Evolutionary conservation across 2,329 filamentous ascomycete species (phyloP).

Genomic region (Ophiostoma tasmaniense): DNA sequence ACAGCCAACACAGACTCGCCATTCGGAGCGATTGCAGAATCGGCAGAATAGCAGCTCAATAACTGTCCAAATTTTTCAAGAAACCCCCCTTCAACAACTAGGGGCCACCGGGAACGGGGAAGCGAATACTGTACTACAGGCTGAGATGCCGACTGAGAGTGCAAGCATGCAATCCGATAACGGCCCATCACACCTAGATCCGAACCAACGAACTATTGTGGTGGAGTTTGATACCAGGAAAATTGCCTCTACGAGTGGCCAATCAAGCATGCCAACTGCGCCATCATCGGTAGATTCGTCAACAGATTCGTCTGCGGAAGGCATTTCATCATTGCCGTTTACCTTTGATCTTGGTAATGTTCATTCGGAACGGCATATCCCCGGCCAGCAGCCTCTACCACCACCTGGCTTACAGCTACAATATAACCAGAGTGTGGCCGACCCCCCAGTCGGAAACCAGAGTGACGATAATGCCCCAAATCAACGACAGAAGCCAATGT

Average conservation of each 20-base stretch:
- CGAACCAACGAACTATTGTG: background rate
- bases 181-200: background rate
- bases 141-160: background rate
- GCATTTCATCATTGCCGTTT: background rate
- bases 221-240: background rate
- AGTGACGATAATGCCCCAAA: background rate
- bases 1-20: background rate
- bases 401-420: background rate
- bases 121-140: background rate
- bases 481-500: background rate
- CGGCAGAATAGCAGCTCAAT: background rate
- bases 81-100: background rate
- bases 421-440: background rate
- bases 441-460: background rate
- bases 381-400: background rate
- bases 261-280: background rate
- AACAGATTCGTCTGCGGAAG: background rate
- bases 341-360: background rate
- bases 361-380: background rate
- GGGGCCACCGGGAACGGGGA: no score
- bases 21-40: background rate
- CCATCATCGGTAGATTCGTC: background rate
- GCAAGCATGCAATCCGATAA: background rate
- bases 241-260: background rate
- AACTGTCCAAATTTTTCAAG: background rate